Base-by-base conservation (phyloP, 768 basidiomycete species). In the Tulasnella sp. region DNA sequence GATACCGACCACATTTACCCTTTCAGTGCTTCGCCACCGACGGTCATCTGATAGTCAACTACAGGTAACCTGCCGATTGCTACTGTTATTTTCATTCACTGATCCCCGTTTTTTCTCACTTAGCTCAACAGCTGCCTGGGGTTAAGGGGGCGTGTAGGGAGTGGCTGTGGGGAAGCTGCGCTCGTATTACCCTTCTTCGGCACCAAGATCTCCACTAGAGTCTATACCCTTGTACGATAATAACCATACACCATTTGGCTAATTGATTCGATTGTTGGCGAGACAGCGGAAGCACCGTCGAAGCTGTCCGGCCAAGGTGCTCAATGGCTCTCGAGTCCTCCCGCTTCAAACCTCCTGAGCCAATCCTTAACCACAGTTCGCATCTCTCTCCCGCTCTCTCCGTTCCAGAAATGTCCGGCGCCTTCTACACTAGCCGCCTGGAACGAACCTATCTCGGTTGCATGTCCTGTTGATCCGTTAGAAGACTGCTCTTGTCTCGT, bases 31-130 rank as follows among this genome's bases (percentile, higher is more conserved):
- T 94, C 82, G 88, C 90, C 2, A 95, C 94, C 0, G 93, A 95
- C 79, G 91, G 91, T 0, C 93, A 94, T 82, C 86, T 96, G 79
- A 94, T 96, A 81, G 94, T 96, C 45, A 96, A 96, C 82, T 96
- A 96, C 81, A 94, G 92, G 93, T 90, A 69, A 78, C 86, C 79
- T 22, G 38, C 6, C 31, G 38, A n/a, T 34, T 8, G 11, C 25
- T 1, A n/a, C 34, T 37, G 29, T 74, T 34, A 9, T 42, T 71
- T 69, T n/a, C 76, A 34, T 9, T 72, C 15, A 40, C 72, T 75
- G 17, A 34, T 11, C 39, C 42, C 17, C 34, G 15, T 4, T 37
- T 25, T 58, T 38, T 2, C 58, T 9, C 19, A 15, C 29, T 74
- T n/a, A 90, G 89, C 80, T 89, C 89, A 15, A 90, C 88, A 3